A percentile compares a stretch with the other conserved stretches of the same genome.
Evolutionary conservation across 148 eudicot species (phyloP).

Genomic region (Euryodendron excelsum): DNA sequence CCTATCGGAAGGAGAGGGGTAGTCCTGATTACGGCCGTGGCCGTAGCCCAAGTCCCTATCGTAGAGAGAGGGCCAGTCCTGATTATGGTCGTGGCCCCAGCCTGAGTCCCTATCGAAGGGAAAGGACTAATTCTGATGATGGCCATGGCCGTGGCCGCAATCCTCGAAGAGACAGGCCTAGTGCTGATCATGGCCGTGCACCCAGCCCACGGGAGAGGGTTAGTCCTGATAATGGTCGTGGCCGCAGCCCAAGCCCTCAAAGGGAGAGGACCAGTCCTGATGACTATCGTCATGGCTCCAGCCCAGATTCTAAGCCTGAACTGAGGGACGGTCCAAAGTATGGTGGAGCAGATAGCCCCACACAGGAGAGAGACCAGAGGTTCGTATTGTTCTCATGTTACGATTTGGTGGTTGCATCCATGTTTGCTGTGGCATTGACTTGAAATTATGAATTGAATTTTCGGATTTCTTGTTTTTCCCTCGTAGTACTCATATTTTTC

Average conservation of each 20-base stretch:
- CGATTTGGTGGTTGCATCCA: not conserved
- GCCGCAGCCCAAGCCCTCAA: slow-evolving; percentile 31
- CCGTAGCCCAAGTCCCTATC: slow-evolving; percentile 50
- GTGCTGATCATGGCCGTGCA: slow-evolving; percentile 29
- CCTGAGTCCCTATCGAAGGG: slow-evolving; percentile 19
- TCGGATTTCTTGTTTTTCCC: not conserved
- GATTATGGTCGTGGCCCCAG: slow-evolving; percentile 42
- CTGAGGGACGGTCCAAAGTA: slow-evolving; percentile 35
- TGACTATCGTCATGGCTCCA: slow-evolving; percentile 30
- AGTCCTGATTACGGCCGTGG: slow-evolving; percentile 57
- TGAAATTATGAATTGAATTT: not conserved
- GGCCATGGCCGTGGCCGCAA: slow-evolving; percentile 23
- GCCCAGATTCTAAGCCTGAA: slow-evolving; percentile 37
- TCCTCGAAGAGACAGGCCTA: slow-evolving; percentile 33
- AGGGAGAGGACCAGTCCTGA: slow-evolving; percentile 47
- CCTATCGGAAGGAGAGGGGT: slow-evolving; percentile 49
- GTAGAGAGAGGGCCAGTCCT: slow-evolving; percentile 44
- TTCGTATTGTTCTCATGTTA: slow-evolving; percentile 15
- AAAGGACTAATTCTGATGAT: slow-evolving; percentile 15
- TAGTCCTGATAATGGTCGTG: slow-evolving; percentile 34
- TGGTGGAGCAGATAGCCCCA: slow-evolving; percentile 48
- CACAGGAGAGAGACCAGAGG: slow-evolving; percentile 46
- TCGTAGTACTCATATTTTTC: not conserved
- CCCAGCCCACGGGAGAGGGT: slow-evolving; percentile 27
- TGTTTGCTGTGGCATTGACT: not conserved